These are phyloP conservation scores for Marchantia polymorpha DNA, from an alignment of 225 moss, liverwort and hornwort genomes.

Conservation along the genomic window DNA sequence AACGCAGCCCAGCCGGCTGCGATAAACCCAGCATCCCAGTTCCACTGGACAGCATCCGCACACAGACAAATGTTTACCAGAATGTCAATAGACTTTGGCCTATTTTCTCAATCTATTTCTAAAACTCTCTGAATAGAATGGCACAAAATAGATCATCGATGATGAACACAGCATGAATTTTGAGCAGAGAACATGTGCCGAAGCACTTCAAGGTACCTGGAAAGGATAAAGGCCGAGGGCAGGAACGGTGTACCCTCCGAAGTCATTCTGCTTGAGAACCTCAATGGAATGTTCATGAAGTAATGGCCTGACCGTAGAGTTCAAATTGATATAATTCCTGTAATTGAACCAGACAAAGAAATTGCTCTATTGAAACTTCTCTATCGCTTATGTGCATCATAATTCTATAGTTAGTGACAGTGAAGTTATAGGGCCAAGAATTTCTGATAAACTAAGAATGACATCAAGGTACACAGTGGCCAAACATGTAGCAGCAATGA, in stretches of 20 bases:
- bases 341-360: background rate
- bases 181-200: background rate
- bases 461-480: background rate
- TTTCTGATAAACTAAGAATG: background rate
- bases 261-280: constrained; percentile 40
- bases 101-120: too few relatives aligned
- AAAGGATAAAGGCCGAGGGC: constrained; percentile 46
- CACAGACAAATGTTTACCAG: background rate
- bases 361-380: background rate
- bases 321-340: background rate
- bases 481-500: background rate
- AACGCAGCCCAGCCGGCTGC: constrained; percentile 45
- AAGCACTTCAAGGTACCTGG: constrained; percentile 24
- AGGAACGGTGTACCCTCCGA: constrained; percentile 43
- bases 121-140: background rate
- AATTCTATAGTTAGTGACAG: background rate
- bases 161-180: too few relatives aligned
- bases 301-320: background rate
- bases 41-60: constrained; percentile 30
- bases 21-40: constrained; percentile 49
- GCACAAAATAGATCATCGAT: background rate
- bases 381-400: background rate
- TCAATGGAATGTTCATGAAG: constrained; percentile 23
- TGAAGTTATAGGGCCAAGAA: background rate
- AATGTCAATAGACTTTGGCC: too few relatives aligned